These are phyloP conservation scores for Puccinia triticina DNA, from an alignment of 1,284 basidiomycete species.

Conservation along the genomic window DNA sequence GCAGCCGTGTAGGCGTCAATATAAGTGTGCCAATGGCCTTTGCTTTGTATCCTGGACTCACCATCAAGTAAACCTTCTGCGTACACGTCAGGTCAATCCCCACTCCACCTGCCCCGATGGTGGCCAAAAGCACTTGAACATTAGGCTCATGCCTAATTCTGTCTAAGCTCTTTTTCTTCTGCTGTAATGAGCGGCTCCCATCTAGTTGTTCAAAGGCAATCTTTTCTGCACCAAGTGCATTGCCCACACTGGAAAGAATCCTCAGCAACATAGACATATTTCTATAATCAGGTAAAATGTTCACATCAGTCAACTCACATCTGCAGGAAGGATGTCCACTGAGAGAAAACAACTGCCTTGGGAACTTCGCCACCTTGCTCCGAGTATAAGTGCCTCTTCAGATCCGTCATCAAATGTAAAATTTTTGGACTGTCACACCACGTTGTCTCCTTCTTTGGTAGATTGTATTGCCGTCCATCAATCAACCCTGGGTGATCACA, in stretches of 20 bases:
- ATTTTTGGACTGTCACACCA: not conserved
- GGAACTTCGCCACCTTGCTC: not conserved
- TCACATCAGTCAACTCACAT: no score
- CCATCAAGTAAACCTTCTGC: slow-evolving; percentile 22
- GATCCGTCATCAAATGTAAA: not conserved
- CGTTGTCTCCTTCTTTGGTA: not conserved
- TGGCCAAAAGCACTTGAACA: not conserved
- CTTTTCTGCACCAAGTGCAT: not conserved
- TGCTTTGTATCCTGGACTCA: not conserved
- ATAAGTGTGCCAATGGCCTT: not conserved
- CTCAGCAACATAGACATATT: not conserved
- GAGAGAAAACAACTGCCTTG: not conserved
- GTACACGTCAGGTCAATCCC: slow-evolving; percentile 9
- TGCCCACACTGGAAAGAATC: not conserved
- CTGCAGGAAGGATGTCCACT: not conserved
- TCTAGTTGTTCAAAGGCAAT: not conserved
- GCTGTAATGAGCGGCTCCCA: not conserved
- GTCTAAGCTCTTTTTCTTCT: not conserved
- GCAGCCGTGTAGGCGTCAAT: not conserved
- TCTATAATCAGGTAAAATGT: no score
- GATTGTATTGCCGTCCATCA: not conserved
- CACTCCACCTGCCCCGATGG: slow-evolving; percentile 2
- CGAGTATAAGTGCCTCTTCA: not conserved
- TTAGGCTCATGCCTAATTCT: not conserved
- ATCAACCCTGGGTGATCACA: not conserved